Percentiles rank a stretch among this genome's conserved stretches.
phyloP scores from a whole-genome alignment of 2,329 filamentous ascomycete genomes.

The Claviceps pusilla region DNA sequence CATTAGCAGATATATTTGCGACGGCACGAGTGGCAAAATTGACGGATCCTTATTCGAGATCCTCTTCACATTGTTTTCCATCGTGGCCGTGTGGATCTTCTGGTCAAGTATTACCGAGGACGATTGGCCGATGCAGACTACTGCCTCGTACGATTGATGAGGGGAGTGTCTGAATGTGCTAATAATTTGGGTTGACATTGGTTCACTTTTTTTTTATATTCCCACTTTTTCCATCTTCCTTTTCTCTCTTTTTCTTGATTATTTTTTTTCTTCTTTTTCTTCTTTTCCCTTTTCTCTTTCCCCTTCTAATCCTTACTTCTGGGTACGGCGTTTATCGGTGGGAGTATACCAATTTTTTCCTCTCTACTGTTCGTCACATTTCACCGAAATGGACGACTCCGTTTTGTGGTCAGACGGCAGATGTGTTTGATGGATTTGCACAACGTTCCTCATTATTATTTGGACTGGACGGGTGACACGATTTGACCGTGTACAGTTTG shows the following conservation, averaged over 20 bases:
- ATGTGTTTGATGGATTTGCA: background rate
- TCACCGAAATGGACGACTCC: background rate
- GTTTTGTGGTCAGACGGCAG: background rate
- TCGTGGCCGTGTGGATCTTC: conserved; percentile 79
- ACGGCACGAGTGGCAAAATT: conserved; percentile 68
- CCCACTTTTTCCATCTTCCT: background rate
- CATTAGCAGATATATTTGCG: conserved; percentile 79
- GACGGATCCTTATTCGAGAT: conserved; percentile 89
- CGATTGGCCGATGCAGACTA: conserved; percentile 63
- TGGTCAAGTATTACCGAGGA: conserved; percentile 99
- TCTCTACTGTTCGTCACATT: conserved; percentile 6
- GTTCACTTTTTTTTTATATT: conserved; percentile 3
- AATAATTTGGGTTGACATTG: background rate
- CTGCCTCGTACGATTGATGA: conserved; percentile 24
- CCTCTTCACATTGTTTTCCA: conserved; percentile 73
- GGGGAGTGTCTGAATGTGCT: background rate
- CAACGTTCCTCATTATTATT: background rate
- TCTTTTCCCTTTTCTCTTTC: background rate
- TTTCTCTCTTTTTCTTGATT: conserved; percentile 2
- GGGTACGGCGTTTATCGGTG: conserved; percentile 12
- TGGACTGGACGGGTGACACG: background rate
- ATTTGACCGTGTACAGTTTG: background rate
- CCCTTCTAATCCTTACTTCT: conserved; percentile 2
- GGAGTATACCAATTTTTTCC: conserved; percentile 9
- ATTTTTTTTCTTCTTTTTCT: background rate